phyloP scores from a whole-genome alignment of 2,329 filamentous ascomycete genomes.

The Alternaria infectoria region DNA sequence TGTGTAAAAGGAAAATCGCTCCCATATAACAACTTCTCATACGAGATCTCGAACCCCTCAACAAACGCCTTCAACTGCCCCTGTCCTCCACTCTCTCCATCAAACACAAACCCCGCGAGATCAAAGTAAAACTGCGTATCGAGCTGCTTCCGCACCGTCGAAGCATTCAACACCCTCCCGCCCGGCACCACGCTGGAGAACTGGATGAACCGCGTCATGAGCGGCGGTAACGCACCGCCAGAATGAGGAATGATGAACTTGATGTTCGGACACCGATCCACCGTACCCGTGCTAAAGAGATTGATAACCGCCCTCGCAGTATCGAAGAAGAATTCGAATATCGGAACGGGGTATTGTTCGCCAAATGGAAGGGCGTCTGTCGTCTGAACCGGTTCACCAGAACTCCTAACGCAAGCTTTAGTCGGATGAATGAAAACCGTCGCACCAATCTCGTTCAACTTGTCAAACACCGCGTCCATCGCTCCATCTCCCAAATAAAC shows the following conservation, averaged over 20 bases:
- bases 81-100: constrained; percentile 39
- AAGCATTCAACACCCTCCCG: constrained; percentile 31
- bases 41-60: constrained; percentile 46
- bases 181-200: constrained; percentile 50
- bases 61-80: constrained; percentile 59
- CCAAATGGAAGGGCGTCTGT: constrained; percentile 47
- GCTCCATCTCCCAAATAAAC: constrained; percentile 58
- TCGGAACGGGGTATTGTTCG: constrained; percentile 50
- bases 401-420: constrained; percentile 50
- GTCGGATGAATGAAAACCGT: constrained; percentile 64
- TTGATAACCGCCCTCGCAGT: constrained; percentile 57
- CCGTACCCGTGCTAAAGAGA: constrained; percentile 56
- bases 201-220: constrained; percentile 54
- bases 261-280: constrained; percentile 55
- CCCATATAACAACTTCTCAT: constrained; percentile 58
- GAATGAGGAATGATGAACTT: constrained; percentile 58
- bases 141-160: constrained; percentile 41
- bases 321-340: constrained; percentile 62
- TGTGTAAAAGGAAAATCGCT: constrained; percentile 61
- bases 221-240: constrained; percentile 54
- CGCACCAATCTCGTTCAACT: constrained; percentile 55
- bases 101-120: constrained; percentile 59
- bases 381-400: background rate
- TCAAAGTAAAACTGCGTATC: constrained; percentile 59
- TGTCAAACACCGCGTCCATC: constrained; percentile 57